Evolutionary conservation across 2,329 filamentous ascomycete genomes (phyloP).

Genomic region (Verticillium nubilum): DNA sequence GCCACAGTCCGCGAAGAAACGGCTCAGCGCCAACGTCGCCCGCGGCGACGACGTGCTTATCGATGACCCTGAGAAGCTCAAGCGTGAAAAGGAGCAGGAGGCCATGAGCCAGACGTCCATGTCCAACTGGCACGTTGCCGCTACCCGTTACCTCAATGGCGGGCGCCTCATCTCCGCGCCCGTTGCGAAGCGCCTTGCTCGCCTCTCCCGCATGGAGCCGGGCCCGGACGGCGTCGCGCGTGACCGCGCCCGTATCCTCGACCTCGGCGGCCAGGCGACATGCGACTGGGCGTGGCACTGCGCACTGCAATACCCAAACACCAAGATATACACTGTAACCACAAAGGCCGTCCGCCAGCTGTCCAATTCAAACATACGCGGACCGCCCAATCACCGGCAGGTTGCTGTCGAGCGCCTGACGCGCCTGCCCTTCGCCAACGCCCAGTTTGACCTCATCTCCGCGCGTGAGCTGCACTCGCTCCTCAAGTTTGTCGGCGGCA

Average conservation of each 20-base stretch:
- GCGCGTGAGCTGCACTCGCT: constrained; percentile 81
- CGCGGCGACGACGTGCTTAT: constrained; percentile 62
- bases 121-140: constrained; percentile 57
- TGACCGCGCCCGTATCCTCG: constrained; percentile 65
- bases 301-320: constrained; percentile 76
- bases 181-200: constrained; percentile 55
- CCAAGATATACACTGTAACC: constrained; percentile 83
- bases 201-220: constrained; percentile 43
- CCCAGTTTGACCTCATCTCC: constrained; percentile 87
- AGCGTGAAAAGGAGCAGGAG: constrained; percentile 72
- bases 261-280: constrained; percentile 77
- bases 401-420: constrained; percentile 73
- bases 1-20: constrained; percentile 64
- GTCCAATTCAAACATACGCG: constrained; percentile 70
- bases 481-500: constrained; percentile 66
- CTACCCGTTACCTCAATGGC: constrained; percentile 56
- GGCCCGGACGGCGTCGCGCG: constrained; percentile 36
- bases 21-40: constrained; percentile 65
- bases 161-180: constrained; percentile 61
- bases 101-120: constrained; percentile 67
- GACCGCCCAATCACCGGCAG: constrained; percentile 81
- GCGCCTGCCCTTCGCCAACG: constrained; percentile 76
- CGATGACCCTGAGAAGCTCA: constrained; percentile 58
- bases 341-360: constrained; percentile 66
- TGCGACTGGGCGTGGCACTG: constrained; percentile 97